phyloP scores from a whole-genome alignment of 2,329 filamentous ascomycete genomes.

The Colletotrichum acutatum region DNA sequence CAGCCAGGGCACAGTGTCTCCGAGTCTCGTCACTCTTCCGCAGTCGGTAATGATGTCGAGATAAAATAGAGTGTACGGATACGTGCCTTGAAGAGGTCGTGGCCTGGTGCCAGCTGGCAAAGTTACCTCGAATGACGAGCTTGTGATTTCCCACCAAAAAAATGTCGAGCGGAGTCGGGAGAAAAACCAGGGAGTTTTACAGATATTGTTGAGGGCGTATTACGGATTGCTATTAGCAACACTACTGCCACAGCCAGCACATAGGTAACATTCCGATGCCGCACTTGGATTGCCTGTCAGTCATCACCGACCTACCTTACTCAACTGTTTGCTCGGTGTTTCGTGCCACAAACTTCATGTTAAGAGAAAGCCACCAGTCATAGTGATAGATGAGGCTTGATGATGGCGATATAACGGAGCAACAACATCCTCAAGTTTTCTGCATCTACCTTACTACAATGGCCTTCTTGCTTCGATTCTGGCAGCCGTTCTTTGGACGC shows the following conservation, averaged over 20 bases:
- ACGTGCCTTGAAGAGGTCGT: background rate
- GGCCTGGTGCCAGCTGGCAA: conserved; percentile 3
- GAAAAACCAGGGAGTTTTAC: conserved; percentile 14
- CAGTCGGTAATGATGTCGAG: background rate
- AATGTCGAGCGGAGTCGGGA: conserved; percentile 14
- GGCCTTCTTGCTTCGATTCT: background rate
- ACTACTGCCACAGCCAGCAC: background rate
- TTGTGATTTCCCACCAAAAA: conserved; percentile 29
- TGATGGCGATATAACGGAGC: background rate
- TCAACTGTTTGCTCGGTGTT: background rate
- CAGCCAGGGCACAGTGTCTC: background rate
- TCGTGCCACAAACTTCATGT: background rate
- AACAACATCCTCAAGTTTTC: background rate
- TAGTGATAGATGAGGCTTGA: background rate
- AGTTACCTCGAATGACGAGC: background rate
- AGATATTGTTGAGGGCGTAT: conserved; percentile 23
- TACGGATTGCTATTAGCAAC: background rate
- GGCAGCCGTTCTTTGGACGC: no score
- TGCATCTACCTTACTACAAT: background rate
- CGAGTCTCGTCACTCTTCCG: no score
- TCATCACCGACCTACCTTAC: background rate
- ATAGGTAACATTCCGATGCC: conserved; percentile 14
- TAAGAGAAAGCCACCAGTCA: background rate
- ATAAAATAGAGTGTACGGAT: conserved; percentile 8
- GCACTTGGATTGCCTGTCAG: background rate